phyloP scores from a whole-genome alignment of 2,329 filamentous ascomycete species.

The Botrytis aclada region DNA sequence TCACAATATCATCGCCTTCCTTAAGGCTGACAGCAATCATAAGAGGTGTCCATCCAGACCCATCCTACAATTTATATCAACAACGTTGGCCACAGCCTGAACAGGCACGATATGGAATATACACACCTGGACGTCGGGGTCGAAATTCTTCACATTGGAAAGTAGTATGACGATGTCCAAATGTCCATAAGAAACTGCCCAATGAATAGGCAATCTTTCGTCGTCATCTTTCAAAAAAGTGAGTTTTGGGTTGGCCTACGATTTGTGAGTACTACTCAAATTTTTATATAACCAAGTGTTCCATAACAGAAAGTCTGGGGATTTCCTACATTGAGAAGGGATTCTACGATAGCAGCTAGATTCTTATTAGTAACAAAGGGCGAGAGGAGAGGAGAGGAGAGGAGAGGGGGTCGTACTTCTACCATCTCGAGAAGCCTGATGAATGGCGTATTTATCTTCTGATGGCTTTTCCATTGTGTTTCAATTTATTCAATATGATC shows the following conservation, averaged over 20 bases:
- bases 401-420: constrained; percentile 57
- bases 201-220: constrained; percentile 87
- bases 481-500: not conserved
- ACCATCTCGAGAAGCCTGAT: constrained; percentile 82
- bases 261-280: constrained; percentile 17
- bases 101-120: not conserved
- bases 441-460: constrained; percentile 72
- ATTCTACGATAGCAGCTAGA: constrained; percentile 68
- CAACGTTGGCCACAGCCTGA: not conserved
- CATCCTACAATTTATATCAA: constrained; percentile 51
- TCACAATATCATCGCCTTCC: constrained; percentile 66
- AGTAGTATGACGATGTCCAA: constrained; percentile 71
- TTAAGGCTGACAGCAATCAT: constrained; percentile 79
- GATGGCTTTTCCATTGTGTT: constrained; percentile 15
- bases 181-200: constrained; percentile 84
- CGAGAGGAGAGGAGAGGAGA: not conserved
- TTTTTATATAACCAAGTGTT: not conserved
- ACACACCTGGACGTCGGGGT: constrained; percentile 73
- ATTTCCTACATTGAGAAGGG: constrained; percentile 61
- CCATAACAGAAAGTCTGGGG: not conserved
- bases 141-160: constrained; percentile 68
- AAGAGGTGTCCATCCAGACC: constrained; percentile 75
- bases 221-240: constrained; percentile 74
- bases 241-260: constrained; percentile 74
- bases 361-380: constrained; percentile 29